phyloP scores from a whole-genome alignment of 768 basidiomycete species.

The Boletus tomentosulus region DNA sequence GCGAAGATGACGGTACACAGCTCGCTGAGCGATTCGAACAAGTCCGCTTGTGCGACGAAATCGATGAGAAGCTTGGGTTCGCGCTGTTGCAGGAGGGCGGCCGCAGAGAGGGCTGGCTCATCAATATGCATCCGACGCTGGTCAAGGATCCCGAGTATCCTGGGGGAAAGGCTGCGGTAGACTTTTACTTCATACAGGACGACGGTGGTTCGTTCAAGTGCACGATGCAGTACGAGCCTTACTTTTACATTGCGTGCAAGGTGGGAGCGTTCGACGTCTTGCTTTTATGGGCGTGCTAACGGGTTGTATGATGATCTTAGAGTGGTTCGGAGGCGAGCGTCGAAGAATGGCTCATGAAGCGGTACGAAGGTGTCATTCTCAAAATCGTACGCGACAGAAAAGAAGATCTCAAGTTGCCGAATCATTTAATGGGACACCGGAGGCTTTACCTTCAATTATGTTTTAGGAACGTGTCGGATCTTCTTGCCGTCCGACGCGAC shows the following conservation, averaged over 20 bases:
- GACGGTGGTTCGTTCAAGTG: slow-evolving; percentile 96
- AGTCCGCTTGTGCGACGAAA: slow-evolving; percentile 70
- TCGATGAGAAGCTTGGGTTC: slow-evolving; percentile 94
- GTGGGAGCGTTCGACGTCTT: slow-evolving; percentile 35
- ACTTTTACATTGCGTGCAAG: slow-evolving; percentile 91
- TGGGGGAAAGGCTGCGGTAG: slow-evolving; percentile 84
- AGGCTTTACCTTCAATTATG: slow-evolving; percentile 83
- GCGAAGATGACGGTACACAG: slow-evolving; percentile 89
- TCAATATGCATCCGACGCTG: slow-evolving; percentile 98
- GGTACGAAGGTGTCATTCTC: slow-evolving; percentile 82
- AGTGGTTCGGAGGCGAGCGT: slow-evolving; percentile 81
- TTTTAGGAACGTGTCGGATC: slow-evolving; percentile 92
- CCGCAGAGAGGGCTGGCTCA: slow-evolving; percentile 84
- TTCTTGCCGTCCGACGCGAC: slow-evolving; percentile 83
- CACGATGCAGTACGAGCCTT: slow-evolving; percentile 90
- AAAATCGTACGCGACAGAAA: slow-evolving; percentile 80
- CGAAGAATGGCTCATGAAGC: slow-evolving; percentile 94
- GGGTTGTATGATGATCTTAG: slow-evolving; percentile 35
- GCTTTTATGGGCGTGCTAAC: slow-evolving; percentile 1
- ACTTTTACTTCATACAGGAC: slow-evolving; percentile 96
- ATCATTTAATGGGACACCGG: slow-evolving; percentile 94
- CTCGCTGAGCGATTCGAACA: slow-evolving; percentile 84
- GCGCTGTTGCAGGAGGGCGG: slow-evolving; percentile 73
- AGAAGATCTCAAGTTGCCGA: slow-evolving; percentile 92
- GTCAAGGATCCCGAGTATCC: slow-evolving; percentile 83